A percentile compares a stretch with the other conserved stretches of the same genome.
phyloP scores from a whole-genome alignment of 208 protist genomes.

The Trypanosoma theileri region DNA sequence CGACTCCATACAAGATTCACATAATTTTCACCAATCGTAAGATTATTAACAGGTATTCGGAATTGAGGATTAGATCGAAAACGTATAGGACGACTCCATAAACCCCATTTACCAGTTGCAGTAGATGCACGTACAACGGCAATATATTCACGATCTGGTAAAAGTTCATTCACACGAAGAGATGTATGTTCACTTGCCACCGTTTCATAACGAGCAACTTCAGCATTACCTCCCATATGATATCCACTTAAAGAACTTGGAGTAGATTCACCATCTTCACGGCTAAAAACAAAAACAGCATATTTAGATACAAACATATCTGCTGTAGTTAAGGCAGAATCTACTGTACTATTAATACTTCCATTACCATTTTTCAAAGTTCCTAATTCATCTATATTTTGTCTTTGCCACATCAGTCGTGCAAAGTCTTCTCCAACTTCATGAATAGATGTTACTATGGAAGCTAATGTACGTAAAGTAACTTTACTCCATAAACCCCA shows the following conservation, averaged over 20 bases:
- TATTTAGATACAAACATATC: constrained; percentile 82
- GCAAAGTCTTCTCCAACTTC: constrained; percentile 93
- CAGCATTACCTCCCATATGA: constrained; percentile 63
- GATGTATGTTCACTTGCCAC: constrained; percentile 86
- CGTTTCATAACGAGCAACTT: constrained; percentile 53
- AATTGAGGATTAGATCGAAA: constrained; percentile 90
- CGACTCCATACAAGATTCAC: constrained; percentile 84
- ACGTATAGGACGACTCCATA: constrained; percentile 82
- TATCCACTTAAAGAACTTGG: constrained; percentile 73
- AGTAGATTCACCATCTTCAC: constrained; percentile 32
- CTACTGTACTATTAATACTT: background rate
- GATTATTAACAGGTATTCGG: constrained; percentile 80
- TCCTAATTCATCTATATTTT: constrained; percentile 29
- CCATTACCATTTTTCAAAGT: background rate
- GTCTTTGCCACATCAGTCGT: constrained; percentile 86
- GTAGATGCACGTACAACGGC: constrained; percentile 86
- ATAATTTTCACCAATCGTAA: constrained; percentile 93
- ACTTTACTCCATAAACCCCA: constrained; percentile 86
- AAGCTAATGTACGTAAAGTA: constrained; percentile 77
- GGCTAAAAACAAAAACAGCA: constrained; percentile 74
- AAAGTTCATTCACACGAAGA: constrained; percentile 65
- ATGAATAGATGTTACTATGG: constrained; percentile 75
- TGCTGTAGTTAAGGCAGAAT: constrained; percentile 35
- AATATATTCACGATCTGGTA: constrained; percentile 86
- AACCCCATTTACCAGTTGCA: constrained; percentile 77